phyloP scores from a whole-genome alignment of 129 eudicot genomes.

The Daucus carota region DH1_v3.0 NC_030381.2:31160501-31161000 shows the following conservation, averaged over 20 bases:
- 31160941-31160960: background rate
- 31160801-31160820: conserved; percentile 5
- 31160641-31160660: too few relatives aligned
- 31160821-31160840: conserved; percentile 10
- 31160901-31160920: conserved; percentile 11
- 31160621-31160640: too few relatives aligned
- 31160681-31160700: too few relatives aligned
- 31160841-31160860: conserved; percentile 7
- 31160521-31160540: too few relatives aligned
- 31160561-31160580: too few relatives aligned
- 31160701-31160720: too few relatives aligned
- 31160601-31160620: too few relatives aligned
- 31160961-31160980: background rate
- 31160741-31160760: background rate
- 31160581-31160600: too few relatives aligned
- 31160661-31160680: too few relatives aligned
- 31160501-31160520: too few relatives aligned
- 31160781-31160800: background rate
- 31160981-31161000: background rate
- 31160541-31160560: too few relatives aligned
- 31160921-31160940: background rate
- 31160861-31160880: background rate
- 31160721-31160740: background rate
- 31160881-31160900: background rate
- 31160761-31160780: background rate